Base-by-base conservation (phyloP, 192 early-diverging fungal species). In the Coemansia sp. region DNA sequence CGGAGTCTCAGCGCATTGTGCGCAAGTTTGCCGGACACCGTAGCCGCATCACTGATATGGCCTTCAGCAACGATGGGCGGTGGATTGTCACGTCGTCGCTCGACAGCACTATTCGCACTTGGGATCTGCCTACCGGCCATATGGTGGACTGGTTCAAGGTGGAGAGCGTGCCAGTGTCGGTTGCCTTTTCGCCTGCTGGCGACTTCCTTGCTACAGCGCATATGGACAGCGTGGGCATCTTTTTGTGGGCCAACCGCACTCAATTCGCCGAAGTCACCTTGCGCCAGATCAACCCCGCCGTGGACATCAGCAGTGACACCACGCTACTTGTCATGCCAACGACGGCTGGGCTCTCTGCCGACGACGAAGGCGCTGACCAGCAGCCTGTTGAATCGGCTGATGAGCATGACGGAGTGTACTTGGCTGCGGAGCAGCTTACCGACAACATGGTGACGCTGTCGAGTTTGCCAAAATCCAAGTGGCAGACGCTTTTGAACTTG, bases 111-210 rank as follows among this genome's bases (percentile, higher is more conserved):
- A 84, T 99, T 43, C 87, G 95, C 59, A 95, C 95, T 1, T 99
- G 95, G 96, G 97, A 99, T 79, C 74, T 99, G 57, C 95, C 96
- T 8, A 91, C 93, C 1, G 95, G 94, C 7, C 84, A 92, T 56
- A 79, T 93, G 85, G 86, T 99, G 35, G 96, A 95, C 78, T 76
- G 88, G 45, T 93, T 96, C 80, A 80, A 82, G 31, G 88, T 92
- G 4, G 84, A 87, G 39, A 84, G 88, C 59, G 85, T 95, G 34
- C 87, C 88, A 2, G 94, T 94, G 12, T 93, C 91, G 64, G 43
- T 99, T 20, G 82, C 94, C 3, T 91, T 99, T 56, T 95, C 95
- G 12, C 95, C 95, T 14, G 87, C 83, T 3, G 96, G 95, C 43
- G 94, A 96, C 64, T 97, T 92, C 62, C 70, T 99, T 61, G 96